phyloP scores from a whole-genome alignment of 345 rosid genomes.

The Trapa bicornis region DNA sequence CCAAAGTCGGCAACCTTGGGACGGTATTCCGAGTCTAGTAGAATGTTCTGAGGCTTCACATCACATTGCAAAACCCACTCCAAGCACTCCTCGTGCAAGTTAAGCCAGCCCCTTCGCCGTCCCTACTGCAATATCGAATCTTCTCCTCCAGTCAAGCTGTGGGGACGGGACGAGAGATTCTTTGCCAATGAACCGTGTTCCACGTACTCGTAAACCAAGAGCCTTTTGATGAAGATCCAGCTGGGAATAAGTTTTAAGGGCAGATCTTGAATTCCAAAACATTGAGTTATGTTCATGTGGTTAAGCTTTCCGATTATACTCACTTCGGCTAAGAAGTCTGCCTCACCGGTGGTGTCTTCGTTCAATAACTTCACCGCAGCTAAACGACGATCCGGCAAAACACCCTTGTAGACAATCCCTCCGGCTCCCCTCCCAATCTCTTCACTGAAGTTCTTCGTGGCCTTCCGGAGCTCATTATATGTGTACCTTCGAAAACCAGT shows the following conservation, averaged over 20 bases:
- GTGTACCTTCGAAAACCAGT: conserved; percentile 15
- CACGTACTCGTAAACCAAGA: conserved; percentile 16
- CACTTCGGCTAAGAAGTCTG: conserved; percentile 18
- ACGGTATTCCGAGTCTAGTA: conserved; percentile 12
- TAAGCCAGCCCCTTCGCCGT: conserved; percentile 27
- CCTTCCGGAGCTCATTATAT: conserved; percentile 8
- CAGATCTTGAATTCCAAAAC: too few relatives aligned
- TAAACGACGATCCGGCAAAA: background rate
- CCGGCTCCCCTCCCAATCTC: conserved; percentile 16
- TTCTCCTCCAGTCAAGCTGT: conserved; percentile 11
- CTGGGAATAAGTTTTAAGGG: too few relatives aligned
- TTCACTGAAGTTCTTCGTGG: conserved; percentile 11
- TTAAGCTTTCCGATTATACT: conserved; percentile 20
- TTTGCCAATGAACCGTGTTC: conserved; percentile 10
- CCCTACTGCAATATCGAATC: conserved; percentile 15
- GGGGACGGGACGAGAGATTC: background rate
- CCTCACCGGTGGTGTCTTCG: conserved; percentile 8
- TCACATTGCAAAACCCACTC: conserved; percentile 26
- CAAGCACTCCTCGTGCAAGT: conserved; percentile 27
- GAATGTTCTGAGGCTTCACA: conserved; percentile 22
- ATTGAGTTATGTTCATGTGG: conserved; percentile 11
- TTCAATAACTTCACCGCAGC: conserved; percentile 18
- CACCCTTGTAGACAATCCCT: conserved; percentile 16
- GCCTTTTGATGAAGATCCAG: background rate
- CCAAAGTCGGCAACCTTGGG: conserved; percentile 19